Percentiles rank a stretch among this genome's conserved stretches.
These are phyloP conservation scores for Butyriboletus loyo DNA, from an alignment of 768 basidiomycete genomes.

Conservation along the genomic window DNA sequence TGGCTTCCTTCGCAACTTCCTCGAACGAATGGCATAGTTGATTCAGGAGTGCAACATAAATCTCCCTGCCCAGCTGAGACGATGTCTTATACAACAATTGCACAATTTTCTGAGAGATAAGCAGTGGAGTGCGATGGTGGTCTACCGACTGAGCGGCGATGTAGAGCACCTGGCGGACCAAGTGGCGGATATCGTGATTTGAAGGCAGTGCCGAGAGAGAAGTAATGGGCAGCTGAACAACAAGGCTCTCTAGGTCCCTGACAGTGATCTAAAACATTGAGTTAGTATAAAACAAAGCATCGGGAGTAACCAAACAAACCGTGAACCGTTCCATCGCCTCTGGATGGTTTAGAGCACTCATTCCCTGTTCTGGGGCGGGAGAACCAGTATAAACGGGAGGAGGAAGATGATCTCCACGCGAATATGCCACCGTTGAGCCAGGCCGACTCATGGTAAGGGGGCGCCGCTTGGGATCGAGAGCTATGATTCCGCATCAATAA, in stretches of 20 bases:
- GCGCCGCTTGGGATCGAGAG: constrained; percentile 56
- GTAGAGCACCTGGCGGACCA: constrained; percentile 79
- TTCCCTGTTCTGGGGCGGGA: constrained; percentile 55
- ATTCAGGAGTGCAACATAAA: constrained; percentile 86
- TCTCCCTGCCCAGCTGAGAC: constrained; percentile 83
- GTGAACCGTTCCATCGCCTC: constrained; percentile 89
- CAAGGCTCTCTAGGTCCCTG: constrained; percentile 75
- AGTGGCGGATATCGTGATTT: constrained; percentile 82
- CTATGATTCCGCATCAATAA: constrained; percentile 28
- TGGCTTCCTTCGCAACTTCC: constrained; percentile 94
- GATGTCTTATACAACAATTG: constrained; percentile 90
- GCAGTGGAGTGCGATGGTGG: constrained; percentile 80
- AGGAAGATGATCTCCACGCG: constrained; percentile 43
- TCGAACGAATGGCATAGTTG: constrained; percentile 86
- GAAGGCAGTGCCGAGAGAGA: constrained; percentile 69
- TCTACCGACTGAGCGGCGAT: constrained; percentile 79
- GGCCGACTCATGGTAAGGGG: constrained; percentile 55
- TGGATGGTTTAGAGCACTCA: constrained; percentile 57
- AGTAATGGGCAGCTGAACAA: constrained; percentile 71
- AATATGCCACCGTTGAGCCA: constrained; percentile 67
- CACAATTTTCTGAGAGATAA: constrained; percentile 96
- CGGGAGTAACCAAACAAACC: constrained; percentile 38
- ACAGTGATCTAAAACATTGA: constrained; percentile 17
- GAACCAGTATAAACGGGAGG: constrained; percentile 55
- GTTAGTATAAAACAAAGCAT: constrained; percentile 4